Evolutionary conservation across 2,329 filamentous ascomycete genomes (phyloP).

Genomic region (Spiromastix sp.): DNA sequence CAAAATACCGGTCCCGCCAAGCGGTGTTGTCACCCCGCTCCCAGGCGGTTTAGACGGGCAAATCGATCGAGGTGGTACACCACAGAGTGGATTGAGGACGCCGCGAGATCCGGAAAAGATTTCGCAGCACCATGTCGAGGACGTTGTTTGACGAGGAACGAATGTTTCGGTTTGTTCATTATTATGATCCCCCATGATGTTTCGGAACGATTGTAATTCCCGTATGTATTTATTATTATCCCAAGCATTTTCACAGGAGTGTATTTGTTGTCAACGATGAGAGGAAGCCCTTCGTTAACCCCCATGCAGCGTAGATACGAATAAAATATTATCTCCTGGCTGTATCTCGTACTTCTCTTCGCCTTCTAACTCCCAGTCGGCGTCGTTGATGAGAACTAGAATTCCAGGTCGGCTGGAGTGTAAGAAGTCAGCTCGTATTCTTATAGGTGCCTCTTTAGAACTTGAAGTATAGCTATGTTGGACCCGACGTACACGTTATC

Average conservation of each 20-base stretch:
- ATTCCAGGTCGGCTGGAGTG: constrained; percentile 77
- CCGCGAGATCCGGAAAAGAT: constrained; percentile 35
- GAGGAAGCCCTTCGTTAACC: no score
- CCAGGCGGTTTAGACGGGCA: constrained; percentile 32
- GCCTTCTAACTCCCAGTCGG: constrained; percentile 95
- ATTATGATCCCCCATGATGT: no score
- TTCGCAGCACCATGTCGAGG: constrained; percentile 35
- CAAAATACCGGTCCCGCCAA: constrained; percentile 61
- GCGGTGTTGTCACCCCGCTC: constrained; percentile 36
- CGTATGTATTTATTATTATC: neutral
- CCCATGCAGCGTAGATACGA: constrained; percentile 92
- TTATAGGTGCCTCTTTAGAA: no score
- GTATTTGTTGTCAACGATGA: no score
- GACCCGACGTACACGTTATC: constrained; percentile 77
- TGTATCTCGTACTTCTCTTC: constrained; percentile 84
- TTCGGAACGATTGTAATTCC: neutral
- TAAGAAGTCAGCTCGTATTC: constrained; percentile 15
- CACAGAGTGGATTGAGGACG: constrained; percentile 31
- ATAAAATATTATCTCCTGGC: constrained; percentile 75
- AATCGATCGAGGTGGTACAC: constrained; percentile 30
- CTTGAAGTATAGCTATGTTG: no score
- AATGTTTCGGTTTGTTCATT: no score
- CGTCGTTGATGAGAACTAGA: constrained; percentile 92
- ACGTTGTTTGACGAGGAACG: constrained; percentile 26
- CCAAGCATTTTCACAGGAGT: neutral